Evolutionary conservation across 306 rosid species (phyloP).

Genomic region (Trichosanthes truncata): DNA sequence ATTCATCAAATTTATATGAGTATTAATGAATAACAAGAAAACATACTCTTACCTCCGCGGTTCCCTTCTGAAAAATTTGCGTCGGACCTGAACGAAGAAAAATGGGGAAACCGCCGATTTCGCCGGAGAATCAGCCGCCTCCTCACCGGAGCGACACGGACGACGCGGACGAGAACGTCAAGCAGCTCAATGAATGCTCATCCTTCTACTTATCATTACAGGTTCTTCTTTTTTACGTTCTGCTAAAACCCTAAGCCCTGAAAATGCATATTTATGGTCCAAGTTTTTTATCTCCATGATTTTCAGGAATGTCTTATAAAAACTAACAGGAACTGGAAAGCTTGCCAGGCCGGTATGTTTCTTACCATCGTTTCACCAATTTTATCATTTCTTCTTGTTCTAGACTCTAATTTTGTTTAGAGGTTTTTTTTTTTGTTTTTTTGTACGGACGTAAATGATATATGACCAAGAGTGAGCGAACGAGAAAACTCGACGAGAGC

Average conservation of each 20-base stretch:
- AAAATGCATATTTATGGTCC: background rate
- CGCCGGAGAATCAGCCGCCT: conserved; percentile 15
- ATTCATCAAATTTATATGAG: background rate
- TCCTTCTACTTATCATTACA: conserved; percentile 57
- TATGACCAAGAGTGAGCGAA: no score
- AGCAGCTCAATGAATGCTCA: conserved; percentile 70
- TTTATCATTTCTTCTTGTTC: background rate
- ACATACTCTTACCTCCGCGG: background rate
- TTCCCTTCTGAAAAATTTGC: background rate
- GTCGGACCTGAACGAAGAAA: background rate
- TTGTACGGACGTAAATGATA: no score
- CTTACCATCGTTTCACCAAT: background rate
- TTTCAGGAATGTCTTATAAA: conserved; percentile 66
- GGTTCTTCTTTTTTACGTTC: conserved; percentile 24
- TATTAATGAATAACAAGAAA: background rate
- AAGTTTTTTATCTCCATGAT: background rate
- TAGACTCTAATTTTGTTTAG: background rate
- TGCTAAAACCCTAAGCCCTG: conserved; percentile 38
- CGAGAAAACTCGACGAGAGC: no score
- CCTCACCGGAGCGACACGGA: conserved; percentile 48
- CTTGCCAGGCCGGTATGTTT: conserved; percentile 53
- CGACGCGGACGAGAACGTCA: conserved; percentile 70
- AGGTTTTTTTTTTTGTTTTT: no score
- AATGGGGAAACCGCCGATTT: background rate
- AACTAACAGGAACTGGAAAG: conserved; percentile 62